Conservation (phyloP, 2,329 filamentous ascomycete species). For the Ophiocordyceps sinensis region DNA sequence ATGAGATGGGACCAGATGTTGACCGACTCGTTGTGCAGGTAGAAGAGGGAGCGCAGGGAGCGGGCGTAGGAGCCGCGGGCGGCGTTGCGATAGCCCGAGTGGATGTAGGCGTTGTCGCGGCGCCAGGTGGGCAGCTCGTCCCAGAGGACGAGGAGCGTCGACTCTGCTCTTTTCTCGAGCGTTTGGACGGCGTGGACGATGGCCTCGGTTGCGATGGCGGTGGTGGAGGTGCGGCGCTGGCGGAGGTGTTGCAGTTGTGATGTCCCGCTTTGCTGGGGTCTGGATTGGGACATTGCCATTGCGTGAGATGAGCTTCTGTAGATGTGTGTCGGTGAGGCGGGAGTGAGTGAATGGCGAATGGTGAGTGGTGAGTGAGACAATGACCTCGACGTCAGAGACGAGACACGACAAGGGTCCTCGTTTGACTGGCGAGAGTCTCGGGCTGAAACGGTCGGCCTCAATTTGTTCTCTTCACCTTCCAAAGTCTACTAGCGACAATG, state of each 20-base stretch:
- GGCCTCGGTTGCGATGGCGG: conserved; percentile 14
- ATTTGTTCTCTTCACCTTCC: too few species aligned
- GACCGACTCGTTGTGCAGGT: conserved; percentile 47
- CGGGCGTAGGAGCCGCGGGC: conserved; percentile 31
- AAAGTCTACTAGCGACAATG: too few species aligned
- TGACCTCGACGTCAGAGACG: too few species aligned
- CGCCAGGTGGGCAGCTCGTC: conserved; percentile 45
- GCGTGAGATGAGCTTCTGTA: background rate
- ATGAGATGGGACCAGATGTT: conserved; percentile 52
- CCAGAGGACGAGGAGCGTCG: conserved; percentile 35
- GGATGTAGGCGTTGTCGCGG: conserved; percentile 44
- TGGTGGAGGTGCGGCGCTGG: background rate
- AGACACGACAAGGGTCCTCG: too few species aligned
- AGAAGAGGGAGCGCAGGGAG: conserved; percentile 32
- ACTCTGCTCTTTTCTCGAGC: conserved; percentile 25
- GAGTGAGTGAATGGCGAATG: too few species aligned
- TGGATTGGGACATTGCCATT: background rate
- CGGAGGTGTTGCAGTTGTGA: background rate
- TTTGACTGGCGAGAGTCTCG: too few species aligned
- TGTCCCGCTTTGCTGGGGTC: background rate
- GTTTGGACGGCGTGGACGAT: conserved; percentile 13
- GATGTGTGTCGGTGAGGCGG: too few species aligned
- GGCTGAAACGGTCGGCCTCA: too few species aligned
- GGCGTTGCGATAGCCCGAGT: conserved; percentile 34
- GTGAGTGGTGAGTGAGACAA: too few species aligned